Percentiles rank a stretch among this genome's conserved stretches.
Conservation (phyloP, 2,329 filamentous ascomycete species). For the Aspergillus viridinutans region DNA sequence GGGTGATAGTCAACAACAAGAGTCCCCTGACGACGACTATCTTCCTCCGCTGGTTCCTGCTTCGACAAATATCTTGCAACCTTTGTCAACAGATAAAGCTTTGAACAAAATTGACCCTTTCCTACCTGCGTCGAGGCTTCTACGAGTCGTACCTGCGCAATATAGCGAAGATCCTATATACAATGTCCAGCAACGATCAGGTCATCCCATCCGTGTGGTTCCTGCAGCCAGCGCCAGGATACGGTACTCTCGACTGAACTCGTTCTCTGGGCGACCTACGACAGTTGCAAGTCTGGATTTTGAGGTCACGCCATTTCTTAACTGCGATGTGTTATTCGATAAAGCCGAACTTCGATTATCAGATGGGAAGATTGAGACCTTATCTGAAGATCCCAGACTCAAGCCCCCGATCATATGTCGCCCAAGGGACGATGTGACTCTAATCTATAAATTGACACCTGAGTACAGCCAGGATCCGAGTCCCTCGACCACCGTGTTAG, state of each 20-base stretch:
- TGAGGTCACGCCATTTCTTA: constrained; percentile 52
- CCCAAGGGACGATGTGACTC: constrained; percentile 54
- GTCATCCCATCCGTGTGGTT: constrained; percentile 51
- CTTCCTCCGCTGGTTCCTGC: constrained; percentile 52
- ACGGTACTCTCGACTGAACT: constrained; percentile 49
- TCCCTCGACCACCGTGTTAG: constrained; percentile 34
- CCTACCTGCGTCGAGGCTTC: constrained; percentile 55
- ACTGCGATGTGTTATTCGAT: constrained; percentile 48
- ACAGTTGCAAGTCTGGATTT: constrained; percentile 53
- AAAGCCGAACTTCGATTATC: constrained; percentile 45
- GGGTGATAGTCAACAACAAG: constrained; percentile 34
- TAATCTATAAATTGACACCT: constrained; percentile 52
- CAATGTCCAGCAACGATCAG: constrained; percentile 51
- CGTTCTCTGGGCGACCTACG: constrained; percentile 41
- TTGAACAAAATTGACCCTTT: constrained; percentile 47
- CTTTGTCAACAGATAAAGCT: constrained; percentile 49
- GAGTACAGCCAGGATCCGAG: constrained; percentile 33
- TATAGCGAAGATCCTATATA: constrained; percentile 47
- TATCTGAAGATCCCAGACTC: constrained; percentile 35
- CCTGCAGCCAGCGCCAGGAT: constrained; percentile 55
- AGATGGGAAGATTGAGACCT: constrained; percentile 45
- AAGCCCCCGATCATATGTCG: constrained; percentile 40
- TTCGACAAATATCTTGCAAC: constrained; percentile 55
- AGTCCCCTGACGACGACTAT: constrained; percentile 46
- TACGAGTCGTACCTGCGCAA: constrained; percentile 52